These are phyloP conservation scores for Heteromeles arbutifolia DNA, from an alignment of 306 rosid genomes.

Conservation along the genomic window DNA sequence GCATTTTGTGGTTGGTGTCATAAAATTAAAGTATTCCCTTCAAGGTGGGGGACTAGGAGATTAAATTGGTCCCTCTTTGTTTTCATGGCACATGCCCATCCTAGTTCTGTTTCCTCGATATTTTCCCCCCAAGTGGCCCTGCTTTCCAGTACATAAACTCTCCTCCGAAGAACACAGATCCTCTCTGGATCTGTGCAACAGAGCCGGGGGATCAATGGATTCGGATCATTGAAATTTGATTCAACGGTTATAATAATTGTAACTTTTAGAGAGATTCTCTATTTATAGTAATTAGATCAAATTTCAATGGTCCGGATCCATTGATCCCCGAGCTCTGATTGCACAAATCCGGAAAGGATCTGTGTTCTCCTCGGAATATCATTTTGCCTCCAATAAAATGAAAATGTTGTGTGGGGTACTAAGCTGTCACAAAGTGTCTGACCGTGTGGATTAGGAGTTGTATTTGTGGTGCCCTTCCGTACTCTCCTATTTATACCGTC, in stretches of 20 bases:
- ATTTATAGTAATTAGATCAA: too few relatives aligned
- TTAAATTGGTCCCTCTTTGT: slow-evolving; percentile 40
- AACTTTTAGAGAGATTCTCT: too few relatives aligned
- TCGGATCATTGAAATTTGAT: too few relatives aligned
- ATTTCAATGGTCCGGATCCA: too few relatives aligned
- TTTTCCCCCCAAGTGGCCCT: slow-evolving; percentile 29
- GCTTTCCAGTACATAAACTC: slow-evolving; percentile 26
- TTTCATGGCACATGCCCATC: slow-evolving; percentile 29
- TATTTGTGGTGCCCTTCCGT: too few relatives aligned
- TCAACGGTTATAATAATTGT: too few relatives aligned
- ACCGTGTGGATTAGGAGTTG: background rate
- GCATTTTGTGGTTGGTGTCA: slow-evolving; percentile 7
- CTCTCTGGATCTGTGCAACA: too few relatives aligned
- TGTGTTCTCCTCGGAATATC: background rate
- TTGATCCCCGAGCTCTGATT: too few relatives aligned
- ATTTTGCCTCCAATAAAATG: background rate
- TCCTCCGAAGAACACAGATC: background rate
- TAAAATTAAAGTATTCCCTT: slow-evolving; percentile 28
- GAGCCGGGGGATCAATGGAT: too few relatives aligned
- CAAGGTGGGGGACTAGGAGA: slow-evolving; percentile 27
- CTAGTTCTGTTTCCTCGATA: slow-evolving; percentile 25
- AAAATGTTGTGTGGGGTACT: background rate
- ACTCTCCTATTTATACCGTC: too few relatives aligned
- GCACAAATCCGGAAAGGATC: too few relatives aligned
- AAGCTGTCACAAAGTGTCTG: background rate